phyloP scores from a whole-genome alignment of 768 basidiomycete species.

The Phanerochaete sordida region DNA sequence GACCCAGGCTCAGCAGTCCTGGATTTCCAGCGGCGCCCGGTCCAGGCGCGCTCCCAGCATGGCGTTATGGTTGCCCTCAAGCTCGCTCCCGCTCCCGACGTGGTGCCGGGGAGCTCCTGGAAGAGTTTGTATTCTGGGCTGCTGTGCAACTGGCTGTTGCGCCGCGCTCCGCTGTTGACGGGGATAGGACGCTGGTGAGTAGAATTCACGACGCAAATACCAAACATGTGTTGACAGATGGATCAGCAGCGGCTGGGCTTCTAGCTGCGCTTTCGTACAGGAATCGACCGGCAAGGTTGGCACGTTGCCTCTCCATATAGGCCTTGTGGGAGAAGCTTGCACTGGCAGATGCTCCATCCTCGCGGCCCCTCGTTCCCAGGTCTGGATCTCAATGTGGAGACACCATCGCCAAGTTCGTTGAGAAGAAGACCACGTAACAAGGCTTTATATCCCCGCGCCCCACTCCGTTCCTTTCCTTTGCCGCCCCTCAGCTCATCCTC shows the following conservation, averaged over 20 bases:
- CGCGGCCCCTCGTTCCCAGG: background rate
- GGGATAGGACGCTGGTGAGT: background rate
- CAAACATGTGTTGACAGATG: conserved; percentile 5
- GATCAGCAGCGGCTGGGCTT: background rate
- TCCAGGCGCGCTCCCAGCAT: too few species aligned
- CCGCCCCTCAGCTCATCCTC: background rate
- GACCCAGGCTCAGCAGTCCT: too few species aligned
- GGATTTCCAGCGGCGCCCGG: too few species aligned
- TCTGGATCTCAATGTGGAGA: background rate
- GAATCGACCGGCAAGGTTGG: conserved; percentile 4
- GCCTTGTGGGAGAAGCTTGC: background rate
- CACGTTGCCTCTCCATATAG: background rate
- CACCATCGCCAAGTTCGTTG: background rate
- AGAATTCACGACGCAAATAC: background rate
- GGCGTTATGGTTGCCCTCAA: too few species aligned
- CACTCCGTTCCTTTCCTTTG: background rate
- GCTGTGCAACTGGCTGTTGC: background rate
- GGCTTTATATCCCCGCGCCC: background rate
- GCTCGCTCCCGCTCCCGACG: too few species aligned
- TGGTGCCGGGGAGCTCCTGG: too few species aligned
- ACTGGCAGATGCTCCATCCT: background rate
- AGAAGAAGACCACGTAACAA: background rate
- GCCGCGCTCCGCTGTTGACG: conserved; percentile 5
- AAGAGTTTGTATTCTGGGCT: too few species aligned
- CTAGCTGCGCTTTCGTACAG: background rate